Conservation (phyloP, 2,329 filamentous ascomycete species). For the Colletotrichum zoysiae region DNA sequence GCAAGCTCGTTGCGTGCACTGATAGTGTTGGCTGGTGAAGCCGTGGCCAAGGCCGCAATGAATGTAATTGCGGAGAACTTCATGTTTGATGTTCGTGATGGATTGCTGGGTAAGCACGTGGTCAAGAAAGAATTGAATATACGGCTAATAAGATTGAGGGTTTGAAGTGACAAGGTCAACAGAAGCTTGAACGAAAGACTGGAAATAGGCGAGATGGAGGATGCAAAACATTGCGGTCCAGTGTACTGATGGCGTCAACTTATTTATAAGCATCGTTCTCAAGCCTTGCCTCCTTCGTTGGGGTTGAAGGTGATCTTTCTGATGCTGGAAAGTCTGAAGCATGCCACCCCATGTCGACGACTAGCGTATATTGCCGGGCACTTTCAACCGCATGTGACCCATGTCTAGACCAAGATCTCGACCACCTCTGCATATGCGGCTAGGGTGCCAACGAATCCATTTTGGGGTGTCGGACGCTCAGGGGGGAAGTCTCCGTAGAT, state of each 20-base stretch:
- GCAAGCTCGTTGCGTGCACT: constrained; percentile 39
- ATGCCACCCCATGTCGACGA: not conserved
- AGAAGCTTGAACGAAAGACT: constrained; percentile 19
- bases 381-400: not conserved
- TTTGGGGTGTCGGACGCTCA: not conserved
- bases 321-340: constrained; percentile 1
- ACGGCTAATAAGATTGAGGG: not conserved
- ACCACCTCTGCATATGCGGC: constrained; percentile 22
- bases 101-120: constrained; percentile 32
- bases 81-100: constrained; percentile 25
- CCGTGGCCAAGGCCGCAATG: constrained; percentile 38
- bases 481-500: constrained; percentile 5
- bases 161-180: constrained; percentile 9
- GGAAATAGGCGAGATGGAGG: constrained; percentile 2
- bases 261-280: constrained; percentile 20
- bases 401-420: constrained; percentile 9
- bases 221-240: not conserved
- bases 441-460: not conserved
- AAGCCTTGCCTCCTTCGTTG: not conserved
- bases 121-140: not conserved
- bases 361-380: not conserved
- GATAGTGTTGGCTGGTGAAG: constrained; percentile 35
- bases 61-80: constrained; percentile 39
- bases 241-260: constrained; percentile 2
- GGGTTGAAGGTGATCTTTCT: not conserved